phyloP scores from a whole-genome alignment of 1,139 yeast genomes.

The Candida sanyaensis region DNA sequence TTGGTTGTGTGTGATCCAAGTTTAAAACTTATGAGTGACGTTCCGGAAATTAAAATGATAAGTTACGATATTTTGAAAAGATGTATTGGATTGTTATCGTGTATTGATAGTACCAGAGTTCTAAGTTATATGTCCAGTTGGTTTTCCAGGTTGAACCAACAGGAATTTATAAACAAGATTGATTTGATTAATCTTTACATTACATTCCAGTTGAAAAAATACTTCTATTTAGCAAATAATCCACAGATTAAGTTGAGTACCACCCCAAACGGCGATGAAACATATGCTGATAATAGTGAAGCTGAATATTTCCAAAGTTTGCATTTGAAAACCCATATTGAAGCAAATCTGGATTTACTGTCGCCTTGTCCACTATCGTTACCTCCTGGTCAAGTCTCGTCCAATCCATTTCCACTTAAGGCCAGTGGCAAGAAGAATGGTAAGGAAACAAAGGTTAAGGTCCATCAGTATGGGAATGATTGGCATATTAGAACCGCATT shows the following conservation, averaged over 20 bases:
- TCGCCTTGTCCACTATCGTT: slow-evolving; percentile 8
- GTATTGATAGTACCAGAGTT: slow-evolving; percentile 40
- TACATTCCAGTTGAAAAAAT: slow-evolving; percentile 58
- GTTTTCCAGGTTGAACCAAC: slow-evolving; percentile 48
- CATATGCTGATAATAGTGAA: slow-evolving; percentile 13
- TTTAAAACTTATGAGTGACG: slow-evolving; percentile 35
- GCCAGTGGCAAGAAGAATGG: slow-evolving; percentile 20
- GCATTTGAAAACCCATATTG: slow-evolving; percentile 13
- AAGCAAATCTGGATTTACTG: slow-evolving; percentile 15
- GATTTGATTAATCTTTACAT: slow-evolving; percentile 64
- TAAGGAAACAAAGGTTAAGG: slow-evolving; percentile 47
- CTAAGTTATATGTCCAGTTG: slow-evolving; percentile 55
- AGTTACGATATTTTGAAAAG: slow-evolving; percentile 69
- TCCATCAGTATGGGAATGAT: slow-evolving; percentile 70
- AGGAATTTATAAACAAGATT: slow-evolving; percentile 47
- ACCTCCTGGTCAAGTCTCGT: slow-evolving; percentile 11
- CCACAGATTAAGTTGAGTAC: slow-evolving; percentile 24
- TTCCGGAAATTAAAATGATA: slow-evolving; percentile 54
- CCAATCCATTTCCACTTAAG: slow-evolving; percentile 12
- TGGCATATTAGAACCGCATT: slow-evolving; percentile 81
- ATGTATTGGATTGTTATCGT: slow-evolving; percentile 64
- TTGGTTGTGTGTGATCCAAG: slow-evolving; percentile 30
- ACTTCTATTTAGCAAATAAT: slow-evolving; percentile 36
- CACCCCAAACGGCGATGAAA: slow-evolving; percentile 9
- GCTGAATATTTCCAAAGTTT: slow-evolving; percentile 20